Evolutionary conservation across 768 basidiomycete genomes (phyloP).

Genomic region (Auricularia heimuer): DNA sequence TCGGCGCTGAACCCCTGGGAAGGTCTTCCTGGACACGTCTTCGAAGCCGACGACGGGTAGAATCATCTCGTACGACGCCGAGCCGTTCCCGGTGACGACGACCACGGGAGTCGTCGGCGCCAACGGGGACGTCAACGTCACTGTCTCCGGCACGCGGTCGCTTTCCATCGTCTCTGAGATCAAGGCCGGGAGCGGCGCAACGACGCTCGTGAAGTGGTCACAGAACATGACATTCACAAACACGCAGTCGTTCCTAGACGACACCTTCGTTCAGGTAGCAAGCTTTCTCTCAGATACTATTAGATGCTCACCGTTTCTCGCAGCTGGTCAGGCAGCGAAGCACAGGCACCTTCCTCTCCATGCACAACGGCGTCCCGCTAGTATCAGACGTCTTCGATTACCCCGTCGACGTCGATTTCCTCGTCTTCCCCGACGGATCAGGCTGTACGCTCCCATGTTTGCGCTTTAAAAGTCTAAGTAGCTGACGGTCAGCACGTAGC

Average conservation of each 20-base stretch:
- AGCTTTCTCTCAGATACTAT: too few species aligned
- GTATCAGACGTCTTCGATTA: constrained; percentile 45
- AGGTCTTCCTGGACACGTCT: constrained; percentile 16
- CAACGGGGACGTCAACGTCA: constrained; percentile 44
- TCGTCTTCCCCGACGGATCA: constrained; percentile 21
- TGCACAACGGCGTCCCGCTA: constrained; percentile 36
- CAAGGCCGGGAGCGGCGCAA: constrained; percentile 48
- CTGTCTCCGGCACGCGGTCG: constrained; percentile 47
- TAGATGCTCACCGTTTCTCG: not conserved
- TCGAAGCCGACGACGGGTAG: constrained; percentile 54
- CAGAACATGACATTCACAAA: constrained; percentile 56
- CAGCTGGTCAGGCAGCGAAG: constrained; percentile 44
- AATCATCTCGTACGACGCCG: constrained; percentile 50
- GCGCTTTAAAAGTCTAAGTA: too few species aligned
- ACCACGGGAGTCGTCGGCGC: constrained; percentile 34
- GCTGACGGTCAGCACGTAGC: not conserved
- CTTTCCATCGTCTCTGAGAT: constrained; percentile 55
- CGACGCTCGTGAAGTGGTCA: constrained; percentile 44
- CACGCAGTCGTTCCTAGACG: constrained; percentile 47
- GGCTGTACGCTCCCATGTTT: constrained; percentile 10
- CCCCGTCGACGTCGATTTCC: constrained; percentile 38
- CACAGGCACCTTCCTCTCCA: constrained; percentile 36
- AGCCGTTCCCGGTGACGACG: constrained; percentile 40
- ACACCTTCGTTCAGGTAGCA: constrained; percentile 32
- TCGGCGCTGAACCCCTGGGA: not conserved